phyloP scores from a whole-genome alignment of 2,329 filamentous ascomycete genomes.

The Phoma herbarum region DNA sequence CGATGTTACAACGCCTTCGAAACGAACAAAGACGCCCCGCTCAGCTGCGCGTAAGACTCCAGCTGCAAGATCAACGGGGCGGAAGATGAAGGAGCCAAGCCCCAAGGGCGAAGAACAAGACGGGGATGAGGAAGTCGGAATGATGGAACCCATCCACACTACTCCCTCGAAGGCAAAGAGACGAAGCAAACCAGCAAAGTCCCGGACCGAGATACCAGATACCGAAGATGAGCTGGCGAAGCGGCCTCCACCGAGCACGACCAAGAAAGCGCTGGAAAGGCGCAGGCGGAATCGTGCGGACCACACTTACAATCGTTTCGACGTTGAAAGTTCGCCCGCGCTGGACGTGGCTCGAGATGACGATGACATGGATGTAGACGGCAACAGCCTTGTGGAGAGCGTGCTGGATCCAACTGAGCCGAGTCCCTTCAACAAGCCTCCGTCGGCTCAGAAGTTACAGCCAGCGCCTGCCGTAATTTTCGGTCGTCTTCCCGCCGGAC shows the following conservation, averaged over 20 bases:
- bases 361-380: conserved; percentile 41
- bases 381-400: conserved; percentile 44
- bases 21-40: conserved; percentile 25
- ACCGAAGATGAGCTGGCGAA: conserved; percentile 37
- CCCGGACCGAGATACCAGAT: conserved; percentile 24
- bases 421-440: conserved; percentile 49
- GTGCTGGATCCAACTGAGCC: conserved; percentile 47
- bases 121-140: conserved; percentile 20
- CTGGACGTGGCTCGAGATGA: conserved; percentile 25
- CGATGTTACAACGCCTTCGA: conserved; percentile 24
- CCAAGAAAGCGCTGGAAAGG: conserved; percentile 27
- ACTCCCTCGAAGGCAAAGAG: conserved; percentile 30
- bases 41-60: conserved; percentile 28
- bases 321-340: conserved; percentile 31
- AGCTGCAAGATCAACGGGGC: conserved; percentile 18
- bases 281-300: conserved; percentile 41
- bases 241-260: conserved; percentile 23
- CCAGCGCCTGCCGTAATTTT: conserved; percentile 24
- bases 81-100: conserved; percentile 24
- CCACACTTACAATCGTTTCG: conserved; percentile 36
- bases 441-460: conserved; percentile 35
- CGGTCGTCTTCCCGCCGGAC: conserved; percentile 30
- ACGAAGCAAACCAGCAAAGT: conserved; percentile 22
- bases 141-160: conserved; percentile 16
- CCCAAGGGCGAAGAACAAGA: conserved; percentile 22